These are phyloP conservation scores for Prunus yedoensis DNA, from an alignment of 331 rosid species.

Conservation along the genomic window DNA sequence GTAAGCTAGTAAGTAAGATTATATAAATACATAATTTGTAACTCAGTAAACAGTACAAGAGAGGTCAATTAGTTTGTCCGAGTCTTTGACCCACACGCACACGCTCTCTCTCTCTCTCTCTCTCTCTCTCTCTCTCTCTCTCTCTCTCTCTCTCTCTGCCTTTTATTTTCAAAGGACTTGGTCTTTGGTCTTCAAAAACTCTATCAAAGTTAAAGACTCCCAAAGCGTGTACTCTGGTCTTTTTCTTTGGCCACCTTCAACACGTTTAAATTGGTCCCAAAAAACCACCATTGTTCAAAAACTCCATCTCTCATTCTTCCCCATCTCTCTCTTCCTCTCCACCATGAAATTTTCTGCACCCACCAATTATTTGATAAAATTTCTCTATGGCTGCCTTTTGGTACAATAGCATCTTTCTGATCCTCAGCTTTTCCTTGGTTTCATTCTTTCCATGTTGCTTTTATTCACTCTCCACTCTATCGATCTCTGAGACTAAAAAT, in stretches of 20 bases:
- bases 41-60: too few species aligned
- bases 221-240: conserved; percentile 40
- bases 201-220: background rate
- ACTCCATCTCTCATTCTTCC: background rate
- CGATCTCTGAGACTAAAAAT: conserved; percentile 59
- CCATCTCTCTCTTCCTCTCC: background rate
- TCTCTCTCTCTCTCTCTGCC: background rate
- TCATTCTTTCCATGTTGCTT: conserved; percentile 22
- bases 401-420: background rate
- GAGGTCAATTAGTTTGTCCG: too few species aligned
- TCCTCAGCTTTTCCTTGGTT: conserved; percentile 18
- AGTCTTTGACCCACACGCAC: conserved; percentile 9
- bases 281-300: background rate
- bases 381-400: conserved; percentile 52
- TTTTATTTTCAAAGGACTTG: conserved; percentile 24
- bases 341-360: conserved; percentile 34
- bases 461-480: conserved; percentile 53
- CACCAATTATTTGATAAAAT: conserved; percentile 7
- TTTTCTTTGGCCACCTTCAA: background rate
- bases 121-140: background rate
- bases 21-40: too few species aligned
- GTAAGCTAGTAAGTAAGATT: too few species aligned
- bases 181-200: conserved; percentile 39
- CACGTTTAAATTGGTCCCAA: conserved; percentile 9
- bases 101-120: background rate